phyloP scores from a whole-genome alignment of 495 filamentous ascomycete species.

The Trichoderma virens region DNA sequence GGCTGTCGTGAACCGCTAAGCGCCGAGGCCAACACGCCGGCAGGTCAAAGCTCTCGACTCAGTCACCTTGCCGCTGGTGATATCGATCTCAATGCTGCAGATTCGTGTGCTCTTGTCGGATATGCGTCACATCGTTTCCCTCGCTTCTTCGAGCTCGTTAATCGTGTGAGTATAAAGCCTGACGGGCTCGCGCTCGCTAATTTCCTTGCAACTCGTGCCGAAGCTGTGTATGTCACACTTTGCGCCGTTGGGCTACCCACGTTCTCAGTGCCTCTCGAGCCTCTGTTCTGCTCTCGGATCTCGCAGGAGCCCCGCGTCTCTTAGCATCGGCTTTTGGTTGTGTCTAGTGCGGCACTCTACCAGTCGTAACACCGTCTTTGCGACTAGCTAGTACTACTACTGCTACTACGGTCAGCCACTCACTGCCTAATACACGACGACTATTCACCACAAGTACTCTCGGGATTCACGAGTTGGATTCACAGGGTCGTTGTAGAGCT shows the following conservation, averaged over 20 bases:
- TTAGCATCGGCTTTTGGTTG: not conserved
- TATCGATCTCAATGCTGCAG: too few relatives aligned
- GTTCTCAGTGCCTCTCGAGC: not conserved
- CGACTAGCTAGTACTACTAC: too few relatives aligned
- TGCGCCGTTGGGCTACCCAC: not conserved
- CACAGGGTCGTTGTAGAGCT: too few relatives aligned
- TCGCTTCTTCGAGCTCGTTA: not conserved
- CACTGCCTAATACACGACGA: too few relatives aligned
- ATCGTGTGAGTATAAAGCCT: not conserved
- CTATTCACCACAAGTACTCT: too few relatives aligned
- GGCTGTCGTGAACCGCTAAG: slow-evolving; percentile 4
- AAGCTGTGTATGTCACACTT: not conserved
- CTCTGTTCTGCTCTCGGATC: not conserved
- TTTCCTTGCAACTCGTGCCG: not conserved
- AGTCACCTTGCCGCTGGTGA: not conserved
- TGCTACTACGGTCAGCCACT: too few relatives aligned
- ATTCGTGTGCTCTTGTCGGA: too few relatives aligned
- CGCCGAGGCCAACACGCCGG: not conserved
- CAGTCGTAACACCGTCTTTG: too few relatives aligned
- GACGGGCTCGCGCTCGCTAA: not conserved
- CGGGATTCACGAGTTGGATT: too few relatives aligned
- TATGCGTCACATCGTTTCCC: not conserved
- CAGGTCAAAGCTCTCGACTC: not conserved
- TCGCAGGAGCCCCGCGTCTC: not conserved
- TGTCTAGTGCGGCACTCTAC: too few relatives aligned